Percentiles rank a stretch among this genome's conserved stretches.
These are phyloP conservation scores for Penicillium sumatraense DNA, from an alignment of 2,329 filamentous ascomycete species.

Conservation along the genomic window DNA sequence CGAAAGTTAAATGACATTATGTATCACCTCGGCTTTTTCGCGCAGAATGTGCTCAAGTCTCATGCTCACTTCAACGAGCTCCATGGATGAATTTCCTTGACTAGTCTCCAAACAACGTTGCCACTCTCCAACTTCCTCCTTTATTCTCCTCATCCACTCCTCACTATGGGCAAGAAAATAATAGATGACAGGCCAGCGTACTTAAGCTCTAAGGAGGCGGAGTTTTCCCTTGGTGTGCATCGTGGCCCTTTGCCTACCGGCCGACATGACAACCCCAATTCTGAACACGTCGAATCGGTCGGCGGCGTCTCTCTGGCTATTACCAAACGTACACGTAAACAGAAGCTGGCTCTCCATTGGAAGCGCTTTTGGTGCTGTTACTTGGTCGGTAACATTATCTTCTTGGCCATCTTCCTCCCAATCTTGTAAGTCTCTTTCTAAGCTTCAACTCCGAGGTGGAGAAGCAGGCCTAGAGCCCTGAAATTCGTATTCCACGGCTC, in stretches of 20 bases:
- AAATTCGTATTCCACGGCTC: no score
- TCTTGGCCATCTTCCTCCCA: conserved; percentile 45
- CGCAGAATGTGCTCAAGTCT: no score
- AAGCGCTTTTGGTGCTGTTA: conserved; percentile 46
- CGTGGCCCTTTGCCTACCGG: conserved; percentile 32
- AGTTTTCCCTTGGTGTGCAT: conserved; percentile 35
- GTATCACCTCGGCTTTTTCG: no score
- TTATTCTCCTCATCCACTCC: no score
- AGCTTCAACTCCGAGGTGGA: no score
- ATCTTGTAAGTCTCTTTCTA: conserved; percentile 39
- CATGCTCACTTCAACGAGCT: no score
- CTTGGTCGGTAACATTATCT: conserved; percentile 38
- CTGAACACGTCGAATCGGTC: conserved; percentile 34
- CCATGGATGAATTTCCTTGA: no score
- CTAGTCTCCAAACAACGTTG: no score
- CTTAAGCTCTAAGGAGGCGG: conserved; percentile 32
- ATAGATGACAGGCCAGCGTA: conserved; percentile 31
- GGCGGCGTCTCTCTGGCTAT: conserved; percentile 33
- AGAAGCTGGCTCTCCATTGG: conserved; percentile 40
- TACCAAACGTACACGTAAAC: conserved; percentile 28
- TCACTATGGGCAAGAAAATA: conserved; percentile 29
- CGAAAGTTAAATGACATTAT: no score
- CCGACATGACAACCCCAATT: conserved; percentile 20
- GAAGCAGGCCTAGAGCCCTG: no score
- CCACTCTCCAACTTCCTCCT: no score